These are phyloP conservation scores for Sextonia rubra DNA, from an alignment of 164 flowering plant species.

Conservation along the genomic window DNA sequence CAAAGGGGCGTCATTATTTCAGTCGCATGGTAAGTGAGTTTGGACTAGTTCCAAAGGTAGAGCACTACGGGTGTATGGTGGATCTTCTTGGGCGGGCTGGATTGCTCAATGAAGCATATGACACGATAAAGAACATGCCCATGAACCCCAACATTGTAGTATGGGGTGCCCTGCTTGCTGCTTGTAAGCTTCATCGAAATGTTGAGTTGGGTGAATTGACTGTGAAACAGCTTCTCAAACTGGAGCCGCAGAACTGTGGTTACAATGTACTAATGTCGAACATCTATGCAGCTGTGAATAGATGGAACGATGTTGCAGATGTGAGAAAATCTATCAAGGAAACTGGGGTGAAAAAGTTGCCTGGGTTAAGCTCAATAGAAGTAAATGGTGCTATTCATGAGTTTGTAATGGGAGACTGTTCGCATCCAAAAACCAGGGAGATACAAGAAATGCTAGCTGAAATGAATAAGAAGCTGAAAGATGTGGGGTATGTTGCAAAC, in stretches of 20 bases:
- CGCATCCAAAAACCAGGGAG: slow-evolving; percentile 26
- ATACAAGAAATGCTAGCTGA: slow-evolving; percentile 36
- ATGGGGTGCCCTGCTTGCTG: slow-evolving; percentile 54
- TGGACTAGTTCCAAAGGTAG: slow-evolving; percentile 39
- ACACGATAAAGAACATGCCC: slow-evolving; percentile 45
- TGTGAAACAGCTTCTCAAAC: slow-evolving; percentile 32
- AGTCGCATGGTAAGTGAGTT: slow-evolving; percentile 28
- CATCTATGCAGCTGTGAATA: slow-evolving; percentile 45
- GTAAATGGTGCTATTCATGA: slow-evolving; percentile 40
- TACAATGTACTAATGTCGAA: slow-evolving; percentile 45
- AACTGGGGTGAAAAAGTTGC: slow-evolving; percentile 35
- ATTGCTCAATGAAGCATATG: slow-evolving; percentile 37
- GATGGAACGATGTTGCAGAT: slow-evolving; percentile 47
- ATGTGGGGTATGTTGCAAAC: slow-evolving; percentile 33
- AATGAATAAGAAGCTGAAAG: slow-evolving; percentile 39
- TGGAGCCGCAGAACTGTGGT: slow-evolving; percentile 44
- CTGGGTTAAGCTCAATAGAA: slow-evolving; percentile 44
- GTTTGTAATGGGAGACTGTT: slow-evolving; percentile 36
- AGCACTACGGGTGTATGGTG: slow-evolving; percentile 66
- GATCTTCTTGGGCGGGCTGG: slow-evolving; percentile 68
- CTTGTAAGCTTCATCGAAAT: slow-evolving; percentile 48
- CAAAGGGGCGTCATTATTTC: slow-evolving; percentile 40
- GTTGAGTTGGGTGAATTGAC: slow-evolving; percentile 35
- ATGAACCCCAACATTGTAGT: slow-evolving; percentile 37
- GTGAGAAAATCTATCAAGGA: slow-evolving; percentile 39